Conservation (phyloP, 2,329 filamentous ascomycete genomes). For the Orbilia brochopaga region DNA sequence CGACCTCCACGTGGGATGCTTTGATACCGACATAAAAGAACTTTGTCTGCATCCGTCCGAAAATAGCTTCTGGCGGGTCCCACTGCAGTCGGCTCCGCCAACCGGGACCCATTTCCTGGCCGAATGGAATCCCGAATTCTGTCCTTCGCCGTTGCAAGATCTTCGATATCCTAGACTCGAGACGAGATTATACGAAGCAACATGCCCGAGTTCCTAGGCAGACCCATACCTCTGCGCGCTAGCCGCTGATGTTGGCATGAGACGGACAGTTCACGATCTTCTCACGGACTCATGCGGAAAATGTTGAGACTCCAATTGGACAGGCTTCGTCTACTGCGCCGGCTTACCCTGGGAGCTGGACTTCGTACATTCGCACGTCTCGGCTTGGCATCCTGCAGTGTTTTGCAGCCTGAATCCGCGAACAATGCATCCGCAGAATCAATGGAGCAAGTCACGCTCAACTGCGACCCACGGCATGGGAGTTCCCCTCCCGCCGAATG, state of each 20-base stretch:
- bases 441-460: neutral
- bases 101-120: too few species aligned
- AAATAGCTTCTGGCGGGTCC: constrained; percentile 41
- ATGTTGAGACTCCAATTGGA: too few species aligned
- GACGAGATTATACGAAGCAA: constrained; percentile 30
- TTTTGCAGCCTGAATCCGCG: neutral
- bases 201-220: constrained; percentile 1
- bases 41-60: constrained; percentile 15
- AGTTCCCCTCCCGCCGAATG: constrained; percentile 19
- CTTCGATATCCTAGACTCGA: neutral
- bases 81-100: too few species aligned
- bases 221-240: neutral
- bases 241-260: neutral
- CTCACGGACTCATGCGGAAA: neutral
- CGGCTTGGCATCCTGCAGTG: neutral
- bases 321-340: constrained; percentile 1
- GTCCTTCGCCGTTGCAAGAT: neutral
- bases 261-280: neutral
- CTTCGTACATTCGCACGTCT: neutral
- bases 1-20: constrained; percentile 27
- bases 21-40: neutral
- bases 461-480: constrained; percentile 31
- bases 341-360: neutral
- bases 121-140: neutral
- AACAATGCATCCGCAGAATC: neutral